Conservation (phyloP, 441 rosid genomes). For the Macaranga tanarius region DNA sequence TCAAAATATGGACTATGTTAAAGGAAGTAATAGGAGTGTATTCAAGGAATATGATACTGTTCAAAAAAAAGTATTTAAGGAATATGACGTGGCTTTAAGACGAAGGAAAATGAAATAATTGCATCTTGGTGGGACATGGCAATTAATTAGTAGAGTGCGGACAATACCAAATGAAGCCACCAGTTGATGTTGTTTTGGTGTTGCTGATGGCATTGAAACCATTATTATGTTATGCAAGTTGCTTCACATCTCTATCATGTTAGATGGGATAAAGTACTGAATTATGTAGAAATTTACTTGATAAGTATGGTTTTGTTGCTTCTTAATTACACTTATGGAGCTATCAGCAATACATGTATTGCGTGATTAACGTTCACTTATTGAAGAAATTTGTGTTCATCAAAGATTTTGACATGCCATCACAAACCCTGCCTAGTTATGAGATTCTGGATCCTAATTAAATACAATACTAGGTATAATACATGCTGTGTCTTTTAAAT, state of each 20-base stretch:
- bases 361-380: too few species aligned
- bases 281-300: neutral
- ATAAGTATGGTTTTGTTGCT: too few species aligned
- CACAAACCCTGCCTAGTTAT: neutral
- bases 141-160: neutral
- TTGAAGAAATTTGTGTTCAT: neutral
- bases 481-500: too few species aligned
- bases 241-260: conserved; percentile 8
- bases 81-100: conserved; percentile 39
- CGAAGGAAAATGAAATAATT: conserved; percentile 32
- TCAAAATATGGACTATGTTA: too few species aligned
- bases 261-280: neutral
- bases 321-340: too few species aligned
- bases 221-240: neutral
- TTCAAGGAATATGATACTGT: conserved; percentile 16
- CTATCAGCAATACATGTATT: too few species aligned
- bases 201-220: neutral
- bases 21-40: neutral
- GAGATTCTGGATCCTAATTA: neutral
- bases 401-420: neutral
- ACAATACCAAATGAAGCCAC: conserved; percentile 10
- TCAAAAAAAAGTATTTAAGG: too few species aligned
- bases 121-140: neutral
- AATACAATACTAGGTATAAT: too few species aligned
- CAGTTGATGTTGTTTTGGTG: conserved; percentile 4